Evolutionary conservation across 192 early-diverging fungal genomes (phyloP).

Genomic region (Coemansia sp.): DNA sequence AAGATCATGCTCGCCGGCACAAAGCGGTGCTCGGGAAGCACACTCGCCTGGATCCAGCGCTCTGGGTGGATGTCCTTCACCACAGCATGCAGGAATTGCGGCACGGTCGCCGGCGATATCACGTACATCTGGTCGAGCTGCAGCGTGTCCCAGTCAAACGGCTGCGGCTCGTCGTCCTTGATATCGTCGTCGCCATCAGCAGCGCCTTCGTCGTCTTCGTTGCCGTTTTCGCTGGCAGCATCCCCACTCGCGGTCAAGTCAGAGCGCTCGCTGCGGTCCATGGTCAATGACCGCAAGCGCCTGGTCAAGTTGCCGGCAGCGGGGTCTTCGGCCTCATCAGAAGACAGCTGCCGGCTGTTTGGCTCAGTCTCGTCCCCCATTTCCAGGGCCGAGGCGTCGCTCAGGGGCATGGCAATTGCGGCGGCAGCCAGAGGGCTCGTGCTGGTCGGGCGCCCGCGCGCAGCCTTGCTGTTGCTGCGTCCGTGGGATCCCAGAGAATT

Average conservation of each 20-base stretch:
- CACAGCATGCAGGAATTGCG: constrained; percentile 67
- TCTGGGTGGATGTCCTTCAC: constrained; percentile 66
- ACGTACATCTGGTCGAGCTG: constrained; percentile 94
- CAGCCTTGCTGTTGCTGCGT: constrained; percentile 10
- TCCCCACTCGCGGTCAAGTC: constrained; percentile 5
- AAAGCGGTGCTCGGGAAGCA: constrained; percentile 52
- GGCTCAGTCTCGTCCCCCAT: constrained; percentile 14
- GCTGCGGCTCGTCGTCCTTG: constrained; percentile 22
- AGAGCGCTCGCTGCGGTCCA: constrained; percentile 9
- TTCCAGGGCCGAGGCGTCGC: constrained; percentile 10
- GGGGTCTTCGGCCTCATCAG: background rate
- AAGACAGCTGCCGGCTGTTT: background rate
- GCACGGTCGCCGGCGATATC: constrained; percentile 71
- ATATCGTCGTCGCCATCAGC: constrained; percentile 38
- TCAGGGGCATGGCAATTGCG: background rate
- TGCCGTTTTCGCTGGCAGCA: constrained; percentile 34
- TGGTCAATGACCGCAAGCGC: constrained; percentile 20
- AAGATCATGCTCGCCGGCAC: constrained; percentile 86
- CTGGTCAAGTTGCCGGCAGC: constrained; percentile 5
- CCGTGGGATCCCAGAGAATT: too few relatives aligned
- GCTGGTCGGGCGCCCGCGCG: constrained; percentile 12
- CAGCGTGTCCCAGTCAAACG: constrained; percentile 79
- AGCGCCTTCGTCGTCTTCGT: constrained; percentile 28
- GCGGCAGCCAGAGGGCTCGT: constrained; percentile 4
- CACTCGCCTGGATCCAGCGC: constrained; percentile 41